phyloP scores from a whole-genome alignment of 202 grass and related monocot species.

The Bolboschoenoplectus hybrid region DNA sequence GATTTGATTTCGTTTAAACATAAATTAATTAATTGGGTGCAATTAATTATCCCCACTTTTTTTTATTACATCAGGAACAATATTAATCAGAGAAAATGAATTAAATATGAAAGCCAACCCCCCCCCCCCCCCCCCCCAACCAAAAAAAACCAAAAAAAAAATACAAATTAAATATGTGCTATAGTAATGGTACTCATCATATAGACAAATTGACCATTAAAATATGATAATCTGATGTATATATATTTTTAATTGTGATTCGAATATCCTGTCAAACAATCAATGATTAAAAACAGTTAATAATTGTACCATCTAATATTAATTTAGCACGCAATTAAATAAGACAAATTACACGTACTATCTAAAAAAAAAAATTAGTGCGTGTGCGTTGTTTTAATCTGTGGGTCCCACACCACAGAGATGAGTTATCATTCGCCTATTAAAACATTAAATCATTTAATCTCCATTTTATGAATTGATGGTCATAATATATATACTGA shows the following conservation, averaged over 20 bases:
- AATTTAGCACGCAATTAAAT: not conserved
- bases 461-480: no score
- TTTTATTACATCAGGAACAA: no score
- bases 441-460: no score
- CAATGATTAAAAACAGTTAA: not conserved
- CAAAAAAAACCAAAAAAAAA: no score
- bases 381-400: not conserved
- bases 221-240: not conserved
- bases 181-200: not conserved
- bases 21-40: not conserved
- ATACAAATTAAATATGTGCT: not conserved
- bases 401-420: no score
- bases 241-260: slow-evolving; percentile 3
- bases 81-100: not conserved
- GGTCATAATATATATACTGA: no score
- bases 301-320: not conserved
- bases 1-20: not conserved
- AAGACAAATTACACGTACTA: not conserved
- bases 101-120: not conserved
- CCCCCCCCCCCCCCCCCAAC: no score
- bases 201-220: not conserved
- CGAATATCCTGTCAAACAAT: slow-evolving; percentile 3
- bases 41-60: not conserved
- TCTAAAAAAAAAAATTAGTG: not conserved
- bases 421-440: no score